Evolutionary conservation across 441 rosid species (phyloP).

Genomic region (Gossypium schwendimanii): DNA sequence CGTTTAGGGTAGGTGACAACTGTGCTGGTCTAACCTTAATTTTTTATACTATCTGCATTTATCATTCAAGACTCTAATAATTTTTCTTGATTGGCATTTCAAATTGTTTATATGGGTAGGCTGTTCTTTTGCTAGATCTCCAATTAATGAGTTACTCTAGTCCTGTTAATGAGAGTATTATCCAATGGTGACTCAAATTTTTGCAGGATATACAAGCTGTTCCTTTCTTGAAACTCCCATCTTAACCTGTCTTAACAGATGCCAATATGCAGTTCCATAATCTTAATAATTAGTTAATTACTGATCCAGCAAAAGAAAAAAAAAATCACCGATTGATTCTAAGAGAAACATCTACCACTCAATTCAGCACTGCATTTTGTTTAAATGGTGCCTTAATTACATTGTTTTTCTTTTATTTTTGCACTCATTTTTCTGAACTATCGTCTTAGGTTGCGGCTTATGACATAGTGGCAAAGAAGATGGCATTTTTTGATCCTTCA

Average conservation of each 20-base stretch:
- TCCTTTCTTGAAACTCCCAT: background rate
- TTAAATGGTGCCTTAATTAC: background rate
- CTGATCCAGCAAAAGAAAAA: background rate
- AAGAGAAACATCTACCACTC: background rate
- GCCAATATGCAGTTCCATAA: background rate
- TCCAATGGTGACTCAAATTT: background rate
- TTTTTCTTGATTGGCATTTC: background rate
- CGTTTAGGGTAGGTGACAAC: conserved; percentile 57
- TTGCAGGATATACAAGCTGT: background rate
- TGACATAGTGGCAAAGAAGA: conserved; percentile 59
- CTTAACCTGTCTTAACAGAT: background rate
- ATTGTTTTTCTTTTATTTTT: background rate
- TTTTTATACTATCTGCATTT: background rate
- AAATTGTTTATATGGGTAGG: background rate
- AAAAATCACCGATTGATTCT: background rate
- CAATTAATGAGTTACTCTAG: background rate
- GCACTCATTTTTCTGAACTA: background rate
- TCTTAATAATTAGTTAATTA: background rate
- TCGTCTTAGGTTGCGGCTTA: conserved; percentile 79
- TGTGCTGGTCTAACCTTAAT: background rate
- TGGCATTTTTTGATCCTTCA: conserved; percentile 86
- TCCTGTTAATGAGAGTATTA: background rate
- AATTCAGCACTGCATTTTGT: background rate
- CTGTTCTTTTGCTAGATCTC: background rate
- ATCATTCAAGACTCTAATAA: background rate